Percentiles rank a stretch among this genome's conserved stretches.
phyloP scores from a whole-genome alignment of 768 basidiomycete species.

The Collybia sp. region DNA sequence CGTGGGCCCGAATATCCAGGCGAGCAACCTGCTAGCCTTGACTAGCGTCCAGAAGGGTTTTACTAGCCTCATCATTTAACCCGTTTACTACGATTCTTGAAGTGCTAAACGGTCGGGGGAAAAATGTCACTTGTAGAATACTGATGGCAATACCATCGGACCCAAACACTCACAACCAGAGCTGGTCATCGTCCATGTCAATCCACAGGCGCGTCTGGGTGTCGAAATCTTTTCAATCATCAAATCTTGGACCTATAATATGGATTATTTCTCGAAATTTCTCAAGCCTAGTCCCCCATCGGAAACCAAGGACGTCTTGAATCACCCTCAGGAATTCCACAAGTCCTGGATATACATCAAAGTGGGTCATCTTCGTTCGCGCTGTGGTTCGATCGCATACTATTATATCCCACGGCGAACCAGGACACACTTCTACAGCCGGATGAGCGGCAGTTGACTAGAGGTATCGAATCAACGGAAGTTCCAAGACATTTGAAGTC shows the following conservation, averaged over 20 bases:
- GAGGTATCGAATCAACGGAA: constrained; percentile 77
- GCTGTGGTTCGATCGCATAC: background rate
- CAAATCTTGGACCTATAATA: constrained; percentile 16
- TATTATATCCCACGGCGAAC: constrained; percentile 6
- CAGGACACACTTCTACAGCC: constrained; percentile 84
- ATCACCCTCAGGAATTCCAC: constrained; percentile 71
- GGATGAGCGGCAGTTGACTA: constrained; percentile 82
- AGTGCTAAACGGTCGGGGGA: no score
- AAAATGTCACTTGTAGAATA: no score
- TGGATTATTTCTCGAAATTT: constrained; percentile 89
- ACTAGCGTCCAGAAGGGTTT: background rate
- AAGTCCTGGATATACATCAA: constrained; percentile 73
- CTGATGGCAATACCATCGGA: no score
- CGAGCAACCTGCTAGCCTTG: no score
- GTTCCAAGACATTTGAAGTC: constrained; percentile 73
- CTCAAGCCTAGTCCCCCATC: constrained; percentile 42
- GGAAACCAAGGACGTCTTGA: constrained; percentile 46
- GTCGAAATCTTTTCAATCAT: background rate
- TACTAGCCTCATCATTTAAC: background rate
- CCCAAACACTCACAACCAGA: no score
- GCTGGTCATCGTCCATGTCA: no score
- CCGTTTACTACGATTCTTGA: background rate
- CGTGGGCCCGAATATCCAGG: no score
- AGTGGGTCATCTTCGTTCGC: constrained; percentile 30
- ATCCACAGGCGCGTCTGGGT: background rate